A percentile compares a stretch with the other conserved stretches of the same genome.
Evolutionary conservation across 2,329 filamentous ascomycete species (phyloP).

Genomic region (Beauveria bassiana): DNA sequence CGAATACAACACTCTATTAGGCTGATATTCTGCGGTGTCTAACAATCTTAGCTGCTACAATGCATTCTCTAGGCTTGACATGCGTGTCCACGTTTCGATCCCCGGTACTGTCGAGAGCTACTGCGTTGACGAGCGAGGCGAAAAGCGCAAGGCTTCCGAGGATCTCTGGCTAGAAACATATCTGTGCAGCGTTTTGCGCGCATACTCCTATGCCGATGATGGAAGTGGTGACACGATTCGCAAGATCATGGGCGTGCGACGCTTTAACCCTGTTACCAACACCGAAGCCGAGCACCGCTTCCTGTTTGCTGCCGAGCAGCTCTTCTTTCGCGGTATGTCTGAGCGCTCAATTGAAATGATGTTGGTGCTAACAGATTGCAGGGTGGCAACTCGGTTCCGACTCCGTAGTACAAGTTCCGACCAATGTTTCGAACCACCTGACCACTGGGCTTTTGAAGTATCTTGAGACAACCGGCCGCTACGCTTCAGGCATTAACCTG

Average conservation of each 20-base stretch:
- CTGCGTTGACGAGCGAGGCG: conserved; percentile 92
- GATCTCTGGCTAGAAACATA: conserved; percentile 97
- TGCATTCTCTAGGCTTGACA: conserved; percentile 95
- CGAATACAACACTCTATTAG: conserved; percentile 15
- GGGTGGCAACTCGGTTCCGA: conserved; percentile 95
- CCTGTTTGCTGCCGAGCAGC: conserved; percentile 82
- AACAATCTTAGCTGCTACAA: conserved; percentile 69
- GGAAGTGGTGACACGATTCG: conserved; percentile 90
- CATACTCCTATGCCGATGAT: conserved; percentile 95
- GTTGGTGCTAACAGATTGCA: conserved; percentile 27
- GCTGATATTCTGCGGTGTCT: conserved; percentile 23
- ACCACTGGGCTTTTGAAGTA: conserved; percentile 91
- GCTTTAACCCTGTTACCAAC: conserved; percentile 96
- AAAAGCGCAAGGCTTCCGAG: conserved; percentile 88
- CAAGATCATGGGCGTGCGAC: conserved; percentile 92
- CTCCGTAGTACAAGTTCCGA: conserved; percentile 93
- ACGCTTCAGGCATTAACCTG: conserved; percentile 90
- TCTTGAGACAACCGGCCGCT: conserved; percentile 89
- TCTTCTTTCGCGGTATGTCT: conserved; percentile 79
- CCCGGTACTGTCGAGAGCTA: conserved; percentile 95
- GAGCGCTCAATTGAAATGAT: not conserved
- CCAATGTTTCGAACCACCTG: conserved; percentile 91
- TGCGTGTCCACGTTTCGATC: conserved; percentile 97
- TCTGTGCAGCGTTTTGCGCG: conserved; percentile 84
- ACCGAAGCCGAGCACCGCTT: conserved; percentile 98